Base-by-base conservation (phyloP, 352 stramenopile genomes). In the Globisporangium alternatum region DNA sequence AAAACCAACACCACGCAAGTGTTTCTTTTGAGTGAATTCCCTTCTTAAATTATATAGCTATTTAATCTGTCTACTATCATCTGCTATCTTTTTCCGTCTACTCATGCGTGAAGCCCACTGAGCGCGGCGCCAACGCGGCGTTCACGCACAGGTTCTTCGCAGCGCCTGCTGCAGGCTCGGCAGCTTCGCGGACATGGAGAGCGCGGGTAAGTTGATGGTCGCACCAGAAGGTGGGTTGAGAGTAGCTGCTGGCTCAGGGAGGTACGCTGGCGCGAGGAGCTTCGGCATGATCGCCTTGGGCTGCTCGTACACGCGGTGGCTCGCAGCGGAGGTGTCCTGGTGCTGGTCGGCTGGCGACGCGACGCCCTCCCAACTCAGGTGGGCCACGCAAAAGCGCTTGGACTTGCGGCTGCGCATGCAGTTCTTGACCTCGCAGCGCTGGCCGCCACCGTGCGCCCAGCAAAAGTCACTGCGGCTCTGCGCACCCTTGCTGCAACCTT, bases 391-490 rank as follows among this genome's bases (percentile, higher is more conserved):
- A 70, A 83, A 88, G 39, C 76, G 72, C 71, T 84, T 84, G 30
- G 80, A 75, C 77, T 87, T 84, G 66, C 81, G 68, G 56, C 71
- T 85, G 30, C 77, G 78, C 71, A 82, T 80, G 68, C 81, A 90
- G 54, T 65, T 61, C 56, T 78, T 77, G 9, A 80, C 80, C 48
- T 87, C 74, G 49, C 81, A 90, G n/a, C 80, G 79, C 49, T 87
- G 75, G 39, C 81, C 80, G 35, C 79, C 81, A 9, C 81, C 81
- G 65, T 90, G 81, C 0, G 77, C 76, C 76, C 81, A 87, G 66
- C 81, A 90, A 39, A 80, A 82, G 53, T 84, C 67, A 25, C 80
- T 84, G 44, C 77, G 72, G 48, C 78, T 86, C 68, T 89, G 80
- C 5, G 80, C 80, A 13, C 80, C 70, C 47, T 86, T 87, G 28